Conservation (phyloP, 2,329 filamentous ascomycete species). For the Apiospora pterosperma region DNA sequence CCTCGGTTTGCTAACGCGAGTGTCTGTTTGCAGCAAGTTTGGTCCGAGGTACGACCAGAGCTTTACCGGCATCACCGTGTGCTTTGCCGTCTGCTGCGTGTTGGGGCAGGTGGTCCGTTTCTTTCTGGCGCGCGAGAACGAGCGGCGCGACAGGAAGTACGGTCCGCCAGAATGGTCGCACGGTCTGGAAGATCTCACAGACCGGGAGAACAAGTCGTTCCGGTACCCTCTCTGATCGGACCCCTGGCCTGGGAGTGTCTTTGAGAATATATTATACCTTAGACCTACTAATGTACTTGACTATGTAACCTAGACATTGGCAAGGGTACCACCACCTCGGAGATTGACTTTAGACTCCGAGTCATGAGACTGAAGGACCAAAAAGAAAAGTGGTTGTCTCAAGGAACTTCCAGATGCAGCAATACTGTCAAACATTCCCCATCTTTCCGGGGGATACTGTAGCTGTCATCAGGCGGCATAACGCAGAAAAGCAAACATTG, state of each 20-base stretch:
- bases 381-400: neutral
- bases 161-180: conserved; percentile 3
- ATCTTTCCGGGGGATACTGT: neutral
- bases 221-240: neutral
- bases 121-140: conserved; percentile 3
- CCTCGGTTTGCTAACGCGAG: neutral
- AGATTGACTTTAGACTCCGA: neutral
- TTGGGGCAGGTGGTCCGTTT: neutral
- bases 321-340: neutral
- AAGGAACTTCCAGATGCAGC: neutral
- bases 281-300: neutral
- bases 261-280: neutral
- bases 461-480: neutral
- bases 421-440: neutral
- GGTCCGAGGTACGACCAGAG: conserved; percentile 3
- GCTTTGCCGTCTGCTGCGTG: conserved; percentile 3
- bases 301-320: neutral
- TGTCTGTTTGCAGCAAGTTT: neutral
- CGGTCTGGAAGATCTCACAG: conserved; percentile 3
- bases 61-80: conserved; percentile 4
- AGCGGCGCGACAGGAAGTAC: neutral
- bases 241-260: neutral
- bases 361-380: neutral
- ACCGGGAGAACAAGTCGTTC: conserved; percentile 3
- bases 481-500: neutral